Evolutionary conservation across 352 stramenopile genomes (phyloP).

Genomic region (Aphanomyces invadans): DNA sequence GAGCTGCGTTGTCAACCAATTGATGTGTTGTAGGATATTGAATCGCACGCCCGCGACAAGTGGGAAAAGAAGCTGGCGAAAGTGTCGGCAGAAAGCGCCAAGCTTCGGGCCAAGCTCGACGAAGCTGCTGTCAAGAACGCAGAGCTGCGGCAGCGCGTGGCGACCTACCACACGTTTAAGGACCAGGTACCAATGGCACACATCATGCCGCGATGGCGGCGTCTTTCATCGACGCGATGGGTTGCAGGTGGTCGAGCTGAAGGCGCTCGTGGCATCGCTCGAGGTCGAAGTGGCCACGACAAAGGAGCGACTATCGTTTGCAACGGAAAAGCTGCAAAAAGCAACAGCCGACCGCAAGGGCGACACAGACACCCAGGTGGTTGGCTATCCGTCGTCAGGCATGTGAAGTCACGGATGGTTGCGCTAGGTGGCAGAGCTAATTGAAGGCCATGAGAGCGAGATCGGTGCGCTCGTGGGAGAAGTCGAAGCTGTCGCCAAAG

Average conservation of each 20-base stretch:
- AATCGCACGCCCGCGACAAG: slow-evolving; percentile 57
- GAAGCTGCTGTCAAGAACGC: slow-evolving; percentile 75
- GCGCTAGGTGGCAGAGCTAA: neutral
- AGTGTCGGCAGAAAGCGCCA: slow-evolving; percentile 53
- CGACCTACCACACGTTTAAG: slow-evolving; percentile 45
- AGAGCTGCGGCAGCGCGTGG: slow-evolving; percentile 57
- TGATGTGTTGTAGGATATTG: slow-evolving; percentile 43
- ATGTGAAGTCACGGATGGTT: neutral
- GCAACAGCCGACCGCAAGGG: too few relatives aligned
- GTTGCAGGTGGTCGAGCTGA: slow-evolving; percentile 60
- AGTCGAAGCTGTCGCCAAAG: slow-evolving; percentile 33
- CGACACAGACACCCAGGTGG: too few relatives aligned
- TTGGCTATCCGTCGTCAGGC: too few relatives aligned
- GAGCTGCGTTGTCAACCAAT: too few relatives aligned
- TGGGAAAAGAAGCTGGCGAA: slow-evolving; percentile 72
- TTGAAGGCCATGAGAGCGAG: slow-evolving; percentile 41
- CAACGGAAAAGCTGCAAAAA: too few relatives aligned
- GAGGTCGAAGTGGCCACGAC: slow-evolving; percentile 44
- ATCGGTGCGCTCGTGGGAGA: slow-evolving; percentile 62
- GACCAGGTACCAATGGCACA: slow-evolving; percentile 50
- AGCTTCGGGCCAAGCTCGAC: slow-evolving; percentile 61
- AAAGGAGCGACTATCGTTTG: slow-evolving; percentile 38
- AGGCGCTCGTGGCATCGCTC: slow-evolving; percentile 39
- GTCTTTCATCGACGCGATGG: too few relatives aligned
- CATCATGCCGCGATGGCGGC: neutral